phyloP scores from a whole-genome alignment of 768 basidiomycete species.

The Lactarius pseudohatsudake region DNA sequence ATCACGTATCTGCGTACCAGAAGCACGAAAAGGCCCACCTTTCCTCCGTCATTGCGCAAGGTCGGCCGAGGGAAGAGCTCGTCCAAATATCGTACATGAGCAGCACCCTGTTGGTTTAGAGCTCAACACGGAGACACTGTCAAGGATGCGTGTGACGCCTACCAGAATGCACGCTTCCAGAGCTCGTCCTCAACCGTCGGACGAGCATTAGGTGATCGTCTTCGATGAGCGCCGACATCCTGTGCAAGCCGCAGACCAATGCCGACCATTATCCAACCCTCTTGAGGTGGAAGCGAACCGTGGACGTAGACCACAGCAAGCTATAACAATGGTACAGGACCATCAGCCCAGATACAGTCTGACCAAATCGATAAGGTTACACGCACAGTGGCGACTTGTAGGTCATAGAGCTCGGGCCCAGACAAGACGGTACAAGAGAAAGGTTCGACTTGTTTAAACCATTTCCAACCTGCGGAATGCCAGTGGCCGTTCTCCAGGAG shows the following conservation, averaged over 20 bases:
- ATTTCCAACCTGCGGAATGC: slow-evolving; percentile 47
- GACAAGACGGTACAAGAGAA: slow-evolving; percentile 56
- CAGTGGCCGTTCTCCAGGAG: slow-evolving; percentile 17
- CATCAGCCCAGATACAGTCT: not conserved
- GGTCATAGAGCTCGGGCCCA: slow-evolving; percentile 60
- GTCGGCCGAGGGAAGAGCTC: slow-evolving; percentile 58
- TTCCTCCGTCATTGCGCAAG: slow-evolving; percentile 70
- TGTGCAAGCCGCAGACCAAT: slow-evolving; percentile 68
- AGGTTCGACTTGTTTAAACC: slow-evolving; percentile 58
- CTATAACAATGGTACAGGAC: slow-evolving; percentile 29
- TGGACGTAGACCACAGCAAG: slow-evolving; percentile 41
- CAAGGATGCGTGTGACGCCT: slow-evolving; percentile 15
- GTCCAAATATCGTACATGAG: slow-evolving; percentile 46
- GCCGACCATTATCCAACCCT: slow-evolving; percentile 56
- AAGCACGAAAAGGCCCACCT: slow-evolving; percentile 42
- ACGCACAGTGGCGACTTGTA: slow-evolving; percentile 64
- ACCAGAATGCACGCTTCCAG: slow-evolving; percentile 75
- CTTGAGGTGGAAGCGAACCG: slow-evolving; percentile 47
- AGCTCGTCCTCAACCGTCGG: slow-evolving; percentile 64
- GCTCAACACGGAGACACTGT: not conserved
- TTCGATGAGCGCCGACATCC: slow-evolving; percentile 73
- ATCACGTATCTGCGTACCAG: not conserved
- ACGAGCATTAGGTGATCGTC: slow-evolving; percentile 39
- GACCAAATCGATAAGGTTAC: not conserved
- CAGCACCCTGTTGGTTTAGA: slow-evolving; percentile 43